A percentile compares a stretch with the other conserved stretches of the same genome.
Evolutionary conservation across 495 filamentous ascomycete genomes (phyloP).

Genomic region (Aspergillus nidulans): DNA sequence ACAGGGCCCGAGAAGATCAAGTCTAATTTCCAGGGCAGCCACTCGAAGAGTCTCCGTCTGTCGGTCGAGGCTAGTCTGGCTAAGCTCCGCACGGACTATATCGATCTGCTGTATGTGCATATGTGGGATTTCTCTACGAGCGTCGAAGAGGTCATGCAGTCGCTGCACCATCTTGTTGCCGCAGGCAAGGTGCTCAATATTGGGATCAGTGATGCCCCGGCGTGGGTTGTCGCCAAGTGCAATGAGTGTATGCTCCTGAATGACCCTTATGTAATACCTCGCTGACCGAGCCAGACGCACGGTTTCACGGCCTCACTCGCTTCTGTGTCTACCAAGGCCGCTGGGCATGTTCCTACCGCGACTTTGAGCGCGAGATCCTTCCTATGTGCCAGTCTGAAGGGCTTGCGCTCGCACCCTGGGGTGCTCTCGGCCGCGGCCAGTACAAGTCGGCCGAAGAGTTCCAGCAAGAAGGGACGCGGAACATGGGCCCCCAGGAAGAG

Average conservation of each 20-base stretch:
- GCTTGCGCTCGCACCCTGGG: constrained; percentile 56
- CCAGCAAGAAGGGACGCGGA: constrained; percentile 21
- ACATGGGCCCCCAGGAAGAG: neutral
- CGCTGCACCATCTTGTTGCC: constrained; percentile 51
- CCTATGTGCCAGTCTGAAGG: constrained; percentile 54
- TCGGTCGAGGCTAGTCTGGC: constrained; percentile 49
- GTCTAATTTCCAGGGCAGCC: constrained; percentile 51
- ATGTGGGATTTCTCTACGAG: constrained; percentile 56
- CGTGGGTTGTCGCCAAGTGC: constrained; percentile 54
- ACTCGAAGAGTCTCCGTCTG: constrained; percentile 46
- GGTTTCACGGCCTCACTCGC: constrained; percentile 52
- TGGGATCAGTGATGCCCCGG: constrained; percentile 57
- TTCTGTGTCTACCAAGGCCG: constrained; percentile 64
- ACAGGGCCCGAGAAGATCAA: neutral
- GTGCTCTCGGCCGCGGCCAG: constrained; percentile 47
- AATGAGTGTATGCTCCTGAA: neutral
- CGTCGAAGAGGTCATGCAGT: constrained; percentile 58
- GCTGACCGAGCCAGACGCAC: constrained; percentile 52
- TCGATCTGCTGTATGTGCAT: constrained; percentile 62
- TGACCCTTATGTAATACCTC: neutral
- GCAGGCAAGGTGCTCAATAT: constrained; percentile 60
- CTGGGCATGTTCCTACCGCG: constrained; percentile 52
- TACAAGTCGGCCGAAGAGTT: constrained; percentile 34
- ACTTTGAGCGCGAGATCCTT: constrained; percentile 55
- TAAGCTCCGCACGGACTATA: constrained; percentile 61